Base-by-base conservation (phyloP, 2,329 filamentous ascomycete species). In the Trichophyton schoenleinii region DNA sequence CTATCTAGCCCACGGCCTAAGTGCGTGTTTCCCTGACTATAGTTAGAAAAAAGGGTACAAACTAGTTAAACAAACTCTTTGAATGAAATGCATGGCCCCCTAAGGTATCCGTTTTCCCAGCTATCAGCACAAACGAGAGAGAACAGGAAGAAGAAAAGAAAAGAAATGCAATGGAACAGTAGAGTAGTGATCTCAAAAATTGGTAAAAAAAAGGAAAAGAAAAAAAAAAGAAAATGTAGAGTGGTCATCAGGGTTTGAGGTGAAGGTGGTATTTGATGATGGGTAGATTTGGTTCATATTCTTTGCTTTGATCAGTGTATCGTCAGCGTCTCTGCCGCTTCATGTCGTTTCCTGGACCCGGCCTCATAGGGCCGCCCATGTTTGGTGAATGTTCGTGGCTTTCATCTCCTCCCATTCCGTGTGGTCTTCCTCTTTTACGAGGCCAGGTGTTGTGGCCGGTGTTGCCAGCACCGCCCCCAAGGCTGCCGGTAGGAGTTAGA, bases 301-400 rank as follows among this genome's bases (percentile, higher is more conserved):
- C 2, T 46, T 46, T 46, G 42, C 46, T 13, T 22, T 18, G 5
- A 31, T 31, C 28, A 22, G 20, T 38, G 8, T 9, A 18, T 57
- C 46, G 11, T 46, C 58, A 63, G 58, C 64, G 61, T 64, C 66
- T 73, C 53, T 72, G 62, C 63, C 69, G 61, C 62, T 63, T 68
- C 58, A 55, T 64, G 34, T 64, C 67, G 63, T 49, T 65, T 15
- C 41, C 41, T 44, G 41, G 41, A 44, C 62, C 64, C 15, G 58
- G 58, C 57, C 65, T 63, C 48, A 59, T 57, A 18, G 61, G 58
- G 20, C 53, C 61, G 13, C 59, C 57, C 28, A 36, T 46, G 18
- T 3, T 49, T 22, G 58, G 58, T 3, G 58, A 44, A 18, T 58
- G 60, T 11, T 62, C 61, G 36, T 60, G 44, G 11, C 57, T 58